Evolutionary conservation across 208 protist genomes (phyloP), one percentile per base, ranked within the genome.

Genomic region (Zelonia costaricensis): DNA sequence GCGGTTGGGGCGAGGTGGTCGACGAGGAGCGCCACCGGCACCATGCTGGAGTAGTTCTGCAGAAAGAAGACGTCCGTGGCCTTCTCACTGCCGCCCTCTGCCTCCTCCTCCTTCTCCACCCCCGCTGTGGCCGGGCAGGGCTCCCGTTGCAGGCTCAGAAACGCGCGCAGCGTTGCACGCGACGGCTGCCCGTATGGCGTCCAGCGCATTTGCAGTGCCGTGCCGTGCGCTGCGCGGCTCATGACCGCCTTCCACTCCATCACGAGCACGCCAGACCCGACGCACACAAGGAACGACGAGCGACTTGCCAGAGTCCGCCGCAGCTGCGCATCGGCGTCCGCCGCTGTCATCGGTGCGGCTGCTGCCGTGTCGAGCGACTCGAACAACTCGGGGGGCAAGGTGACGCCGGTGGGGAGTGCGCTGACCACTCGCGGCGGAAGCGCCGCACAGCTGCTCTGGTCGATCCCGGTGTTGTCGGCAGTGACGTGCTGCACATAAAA

Each of bases 11-110:
- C 22, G 59, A 77, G 52, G 76, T 62, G 54, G 68, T 82, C 40
- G 3, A 82, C 71, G 9, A 98, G 78, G 27, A 89, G 63, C 36
- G 67, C 58, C 28, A 86, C 70, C 27, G 86, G 77, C 1, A 88
- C 55, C 88, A 95, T 95, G 49, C 81, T 90, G 23, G 74, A 76
- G 65, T 80, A 82, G 62, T 95, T 95, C 48, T 95, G 88, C 0
- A 90, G 58, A 43, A 93, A 91, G 28, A 91, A 68, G 13, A 39
- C 44, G 23, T 51, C 57, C 40, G 25, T 20, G 13, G 58, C 52
- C 22, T 56, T 57, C 25, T 59, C 22, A 2, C n/a, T 40, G 12
- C 7, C 35, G 7, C 20, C 52, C n/a, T 51, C 22, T 44, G 43
- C 52, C 28, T 28, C 56, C 13, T 13, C 2, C 3, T 28, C 46